Evolutionary conservation across 2,329 filamentous ascomycete species (phyloP).

Genomic region (Lecanicillium sp.): DNA sequence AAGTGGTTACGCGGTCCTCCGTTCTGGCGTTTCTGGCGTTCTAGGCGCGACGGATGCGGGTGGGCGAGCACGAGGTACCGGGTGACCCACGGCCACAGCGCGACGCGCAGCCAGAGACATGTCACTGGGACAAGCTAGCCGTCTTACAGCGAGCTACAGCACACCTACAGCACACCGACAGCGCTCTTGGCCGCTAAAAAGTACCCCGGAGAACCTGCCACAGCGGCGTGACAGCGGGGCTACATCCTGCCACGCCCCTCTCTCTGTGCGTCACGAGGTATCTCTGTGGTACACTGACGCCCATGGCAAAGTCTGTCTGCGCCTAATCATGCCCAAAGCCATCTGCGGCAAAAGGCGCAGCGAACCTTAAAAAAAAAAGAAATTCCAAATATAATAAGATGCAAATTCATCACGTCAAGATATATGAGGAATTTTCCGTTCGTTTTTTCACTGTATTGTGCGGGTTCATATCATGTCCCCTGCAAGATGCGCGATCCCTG

Average conservation of each 20-base stretch:
- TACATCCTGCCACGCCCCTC: not conserved
- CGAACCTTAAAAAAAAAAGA: too few relatives aligned
- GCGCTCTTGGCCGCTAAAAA: not conserved
- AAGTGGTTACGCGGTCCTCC: slow-evolving; percentile 11
- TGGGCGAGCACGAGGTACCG: not conserved
- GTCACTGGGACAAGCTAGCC: slow-evolving; percentile 4
- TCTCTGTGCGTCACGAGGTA: slow-evolving; percentile 1
- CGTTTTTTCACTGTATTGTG: too few relatives aligned
- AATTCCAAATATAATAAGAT: too few relatives aligned
- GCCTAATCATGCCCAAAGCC: too few relatives aligned
- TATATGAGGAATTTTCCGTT: too few relatives aligned
- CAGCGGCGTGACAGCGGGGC: slow-evolving; percentile 13
- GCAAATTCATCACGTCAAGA: too few relatives aligned
- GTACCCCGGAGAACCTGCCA: slow-evolving; percentile 8
- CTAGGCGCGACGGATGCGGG: slow-evolving; percentile 23
- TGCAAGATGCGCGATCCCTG: too few relatives aligned
- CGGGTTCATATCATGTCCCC: too few relatives aligned
- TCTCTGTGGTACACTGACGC: not conserved
- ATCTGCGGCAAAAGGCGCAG: too few relatives aligned
- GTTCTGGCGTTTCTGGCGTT: slow-evolving; percentile 20
- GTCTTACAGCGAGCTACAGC: not conserved
- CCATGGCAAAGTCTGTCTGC: not conserved
- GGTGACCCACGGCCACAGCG: slow-evolving; percentile 4
- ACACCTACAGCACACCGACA: not conserved
- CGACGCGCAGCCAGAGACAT: not conserved